Base-by-base conservation (phyloP, 2,329 filamentous ascomycete genomes). In the Teratosphaeria destructans region DNA sequence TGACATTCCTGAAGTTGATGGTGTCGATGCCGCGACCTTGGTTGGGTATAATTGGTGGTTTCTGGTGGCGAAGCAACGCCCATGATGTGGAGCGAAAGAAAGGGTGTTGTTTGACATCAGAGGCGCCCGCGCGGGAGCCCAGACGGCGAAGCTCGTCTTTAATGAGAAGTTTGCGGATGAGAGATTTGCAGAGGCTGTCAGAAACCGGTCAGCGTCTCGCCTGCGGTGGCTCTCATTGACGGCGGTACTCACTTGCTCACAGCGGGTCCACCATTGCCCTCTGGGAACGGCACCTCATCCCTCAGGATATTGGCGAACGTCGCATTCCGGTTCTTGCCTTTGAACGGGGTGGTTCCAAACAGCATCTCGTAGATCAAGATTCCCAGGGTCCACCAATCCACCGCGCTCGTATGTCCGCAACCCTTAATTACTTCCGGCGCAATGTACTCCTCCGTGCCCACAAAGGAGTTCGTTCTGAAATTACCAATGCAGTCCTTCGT, bases 341-440 rank as follows among this genome's bases (percentile, higher is more conserved):
- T 99, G 82, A 99, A 99, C 1, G 94, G 94, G 0, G 94, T 99
- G 0, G 93, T 99, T 59, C 94, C 94, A 77, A 93, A 99, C 39
- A 99, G 81, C 94, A 99, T 99, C 76, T 99, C 94, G 74, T 97
- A 99, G 59, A 99, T 91, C 70, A 99, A 77, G 66, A 99, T 97
- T 23, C 94, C 94, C 57, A 99, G 76, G 0, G 94, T 99, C 94
- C 94, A 99, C 94, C 94, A 99, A 74, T 99, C 94, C 14, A 99
- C 94, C 14, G 94, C 94, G 72, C 93, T 97, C 7, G 94, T 99
- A 76, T 99, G 94, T 27, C 94, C 94, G 71, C 93, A 96, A 47
- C 94, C 94, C 77, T 97, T 97, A 73, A 99, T 99, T 39, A 99
- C 94, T 75, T 99, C 94, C 1, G 94, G 94, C 0, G 94, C 94